Percentiles rank a stretch among this genome's conserved stretches.
These are phyloP conservation scores for Heterobasidion irregulare DNA, from an alignment of 1,284 basidiomycete species.

Conservation along the genomic window DNA sequence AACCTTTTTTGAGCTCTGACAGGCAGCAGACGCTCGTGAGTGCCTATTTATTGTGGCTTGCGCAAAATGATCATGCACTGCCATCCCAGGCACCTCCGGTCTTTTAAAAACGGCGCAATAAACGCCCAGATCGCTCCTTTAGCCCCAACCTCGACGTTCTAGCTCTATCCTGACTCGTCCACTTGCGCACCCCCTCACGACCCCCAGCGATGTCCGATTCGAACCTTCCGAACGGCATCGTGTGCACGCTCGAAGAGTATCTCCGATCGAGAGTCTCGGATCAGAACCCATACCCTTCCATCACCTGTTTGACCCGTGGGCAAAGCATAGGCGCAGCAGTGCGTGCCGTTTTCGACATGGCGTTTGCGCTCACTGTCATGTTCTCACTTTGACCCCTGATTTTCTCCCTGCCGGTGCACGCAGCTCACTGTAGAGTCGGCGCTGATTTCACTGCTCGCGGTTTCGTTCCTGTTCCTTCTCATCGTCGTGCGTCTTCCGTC, in stretches of 20 bases:
- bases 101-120: too few species aligned
- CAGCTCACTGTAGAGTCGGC: conserved; percentile 9
- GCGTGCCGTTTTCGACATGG: neutral
- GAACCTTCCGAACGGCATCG: conserved; percentile 2
- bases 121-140: too few species aligned
- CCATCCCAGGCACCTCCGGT: too few species aligned
- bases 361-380: neutral
- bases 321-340: conserved; percentile 9
- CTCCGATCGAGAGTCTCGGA: neutral
- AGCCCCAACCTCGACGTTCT: too few species aligned
- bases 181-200: too few species aligned
- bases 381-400: neutral
- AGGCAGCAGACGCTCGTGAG: too few species aligned
- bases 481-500: conserved; percentile 8
- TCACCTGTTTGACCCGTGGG: conserved; percentile 8
- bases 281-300: neutral
- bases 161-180: too few species aligned
- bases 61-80: too few species aligned
- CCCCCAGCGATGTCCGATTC: too few species aligned
- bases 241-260: conserved; percentile 9
- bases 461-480: conserved; percentile 1
- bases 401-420: neutral
- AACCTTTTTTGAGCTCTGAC: too few species aligned
- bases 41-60: too few species aligned
- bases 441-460: conserved; percentile 2